Evolutionary conservation across 1,139 yeast genomes (phyloP).

Genomic region (Chernovozyma aurita): DNA sequence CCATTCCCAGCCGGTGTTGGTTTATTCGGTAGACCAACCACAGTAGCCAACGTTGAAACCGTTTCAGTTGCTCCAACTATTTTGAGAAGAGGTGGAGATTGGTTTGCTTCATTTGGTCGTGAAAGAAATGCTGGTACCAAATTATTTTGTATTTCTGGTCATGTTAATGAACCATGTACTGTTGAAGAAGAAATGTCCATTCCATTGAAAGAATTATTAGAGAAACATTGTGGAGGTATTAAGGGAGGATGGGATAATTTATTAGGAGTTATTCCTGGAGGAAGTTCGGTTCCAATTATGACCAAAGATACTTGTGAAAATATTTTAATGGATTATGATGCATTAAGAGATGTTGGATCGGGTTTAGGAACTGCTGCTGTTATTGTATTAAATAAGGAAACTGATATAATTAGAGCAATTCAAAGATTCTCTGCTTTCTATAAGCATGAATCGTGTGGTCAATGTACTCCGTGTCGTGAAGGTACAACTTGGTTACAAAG

Average conservation of each 20-base stretch:
- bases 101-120: slow-evolving; percentile 81
- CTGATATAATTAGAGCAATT: slow-evolving; percentile 79
- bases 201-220: slow-evolving; percentile 73
- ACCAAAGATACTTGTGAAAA: slow-evolving; percentile 62
- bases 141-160: slow-evolving; percentile 81
- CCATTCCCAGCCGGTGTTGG: slow-evolving; percentile 96
- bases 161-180: slow-evolving; percentile 86
- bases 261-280: slow-evolving; percentile 84
- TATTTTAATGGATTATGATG: slow-evolving; percentile 82
- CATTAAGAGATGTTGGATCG: slow-evolving; percentile 76
- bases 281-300: slow-evolving; percentile 79
- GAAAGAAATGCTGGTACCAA: slow-evolving; percentile 81
- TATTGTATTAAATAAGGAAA: slow-evolving; percentile 81
- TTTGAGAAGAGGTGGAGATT: slow-evolving; percentile 80
- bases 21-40: slow-evolving; percentile 82
- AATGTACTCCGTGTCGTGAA: slow-evolving; percentile 93
- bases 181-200: slow-evolving; percentile 93
- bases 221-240: slow-evolving; percentile 86
- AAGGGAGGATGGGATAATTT: slow-evolving; percentile 91
- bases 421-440: slow-evolving; percentile 79
- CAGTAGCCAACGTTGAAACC: slow-evolving; percentile 86
- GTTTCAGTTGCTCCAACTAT: slow-evolving; percentile 87
- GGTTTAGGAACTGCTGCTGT: slow-evolving; percentile 93
- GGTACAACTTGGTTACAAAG: slow-evolving; percentile 83
- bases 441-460: slow-evolving; percentile 91